A percentile compares a stretch with the other conserved stretches of the same genome.
Conservation (phyloP, 1,284 basidiomycete genomes). For the Trichosporon sp. region DNA sequence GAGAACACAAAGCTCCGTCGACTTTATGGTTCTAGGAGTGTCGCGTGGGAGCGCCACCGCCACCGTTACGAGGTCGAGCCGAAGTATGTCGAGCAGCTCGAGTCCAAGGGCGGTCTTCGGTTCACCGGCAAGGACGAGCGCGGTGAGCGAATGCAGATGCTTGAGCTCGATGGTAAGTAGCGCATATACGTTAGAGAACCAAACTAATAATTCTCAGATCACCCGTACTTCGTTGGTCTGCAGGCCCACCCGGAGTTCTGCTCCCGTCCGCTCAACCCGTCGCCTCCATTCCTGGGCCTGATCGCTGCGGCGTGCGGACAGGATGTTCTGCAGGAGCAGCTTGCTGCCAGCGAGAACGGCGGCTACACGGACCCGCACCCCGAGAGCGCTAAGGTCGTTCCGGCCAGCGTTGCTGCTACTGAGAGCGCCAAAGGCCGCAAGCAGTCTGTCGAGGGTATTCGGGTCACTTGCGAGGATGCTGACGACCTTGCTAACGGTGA, state of each 20-base stretch:
- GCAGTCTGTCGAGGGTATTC: conserved; percentile 39
- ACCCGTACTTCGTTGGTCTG: conserved; percentile 90
- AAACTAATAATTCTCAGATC: conserved; percentile 55
- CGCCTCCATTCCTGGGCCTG: conserved; percentile 94
- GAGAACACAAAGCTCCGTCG: conserved; percentile 65
- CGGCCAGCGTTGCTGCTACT: conserved; percentile 41
- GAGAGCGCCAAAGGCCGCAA: conserved; percentile 36
- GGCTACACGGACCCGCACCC: conserved; percentile 54
- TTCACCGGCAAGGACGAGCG: conserved; percentile 93
- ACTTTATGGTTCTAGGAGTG: conserved; percentile 77
- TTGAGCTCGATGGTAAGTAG: conserved; percentile 72
- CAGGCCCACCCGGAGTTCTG: conserved; percentile 99
- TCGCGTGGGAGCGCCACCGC: conserved; percentile 94
- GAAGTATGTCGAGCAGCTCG: conserved; percentile 68
- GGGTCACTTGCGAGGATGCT: conserved; percentile 23
- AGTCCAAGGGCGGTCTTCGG: conserved; percentile 60
- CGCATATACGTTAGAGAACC: background rate
- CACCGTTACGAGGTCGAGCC: conserved; percentile 99
- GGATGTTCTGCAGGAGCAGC: conserved; percentile 65
- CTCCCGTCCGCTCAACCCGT: conserved; percentile 96
- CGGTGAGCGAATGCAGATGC: conserved; percentile 94
- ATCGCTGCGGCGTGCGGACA: conserved; percentile 74
- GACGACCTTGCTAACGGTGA: conserved; percentile 2
- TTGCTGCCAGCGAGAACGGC: conserved; percentile 58
- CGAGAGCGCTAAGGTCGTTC: conserved; percentile 45